Conservation (phyloP, 805 yeast genomes). For the Saccharomyces paradoxus region DNA sequence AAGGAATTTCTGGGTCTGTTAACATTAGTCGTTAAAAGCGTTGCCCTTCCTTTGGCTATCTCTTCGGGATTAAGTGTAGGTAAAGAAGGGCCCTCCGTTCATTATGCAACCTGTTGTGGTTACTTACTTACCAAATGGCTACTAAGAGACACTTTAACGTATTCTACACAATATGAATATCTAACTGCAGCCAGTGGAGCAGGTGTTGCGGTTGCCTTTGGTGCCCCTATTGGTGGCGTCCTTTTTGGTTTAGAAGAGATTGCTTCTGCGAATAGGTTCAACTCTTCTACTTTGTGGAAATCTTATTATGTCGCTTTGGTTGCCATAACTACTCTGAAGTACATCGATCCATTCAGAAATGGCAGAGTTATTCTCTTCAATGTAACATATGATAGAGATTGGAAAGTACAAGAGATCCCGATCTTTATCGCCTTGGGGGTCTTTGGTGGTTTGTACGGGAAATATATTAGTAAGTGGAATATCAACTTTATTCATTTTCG, state of each 20-base stretch:
- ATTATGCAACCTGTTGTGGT: conserved; percentile 96
- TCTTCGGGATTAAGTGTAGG: conserved; percentile 92
- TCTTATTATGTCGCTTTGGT: conserved; percentile 84
- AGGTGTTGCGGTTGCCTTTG: conserved; percentile 98
- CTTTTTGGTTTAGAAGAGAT: conserved; percentile 89
- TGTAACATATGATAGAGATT: conserved; percentile 75
- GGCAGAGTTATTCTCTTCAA: conserved; percentile 92
- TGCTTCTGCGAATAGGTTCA: conserved; percentile 53
- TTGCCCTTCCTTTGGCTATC: conserved; percentile 82
- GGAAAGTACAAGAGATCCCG: conserved; percentile 84
- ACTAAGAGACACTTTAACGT: conserved; percentile 29
- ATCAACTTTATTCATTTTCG: conserved; percentile 70
- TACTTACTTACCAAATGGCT: conserved; percentile 58
- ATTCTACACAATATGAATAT: conserved; percentile 29
- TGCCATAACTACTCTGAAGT: conserved; percentile 73
- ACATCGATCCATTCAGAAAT: conserved; percentile 83
- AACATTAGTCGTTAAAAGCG: conserved; percentile 66
- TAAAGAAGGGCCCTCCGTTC: conserved; percentile 97
- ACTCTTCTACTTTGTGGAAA: conserved; percentile 77
- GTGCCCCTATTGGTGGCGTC: conserved; percentile 94
- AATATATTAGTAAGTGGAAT: conserved; percentile 65
- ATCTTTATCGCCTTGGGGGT: conserved; percentile 70
- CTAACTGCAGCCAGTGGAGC: conserved; percentile 92
- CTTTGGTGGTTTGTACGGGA: conserved; percentile 90
- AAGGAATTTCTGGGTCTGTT: conserved; percentile 66